A percentile compares a stretch with the other conserved stretches of the same genome.
Conservation (phyloP, 2,329 filamentous ascomycete genomes). For the Trichophyton equinum region DNA sequence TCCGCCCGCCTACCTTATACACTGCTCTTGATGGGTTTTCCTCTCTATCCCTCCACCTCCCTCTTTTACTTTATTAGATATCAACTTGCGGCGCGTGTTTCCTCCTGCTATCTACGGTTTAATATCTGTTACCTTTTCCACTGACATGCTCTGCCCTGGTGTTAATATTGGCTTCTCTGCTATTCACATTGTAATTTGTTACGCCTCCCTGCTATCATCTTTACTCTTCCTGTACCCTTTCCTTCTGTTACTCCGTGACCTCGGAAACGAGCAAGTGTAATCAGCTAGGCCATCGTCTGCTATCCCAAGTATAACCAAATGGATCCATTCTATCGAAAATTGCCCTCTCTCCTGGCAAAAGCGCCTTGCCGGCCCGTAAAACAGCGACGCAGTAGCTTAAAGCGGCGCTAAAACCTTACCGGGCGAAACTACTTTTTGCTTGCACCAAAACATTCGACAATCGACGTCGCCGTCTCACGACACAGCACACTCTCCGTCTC, state of each 20-base stretch:
- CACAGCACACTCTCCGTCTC: background rate
- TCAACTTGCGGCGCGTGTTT: conserved; percentile 2
- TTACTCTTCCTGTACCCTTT: background rate
- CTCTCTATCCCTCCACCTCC: conserved; percentile 13
- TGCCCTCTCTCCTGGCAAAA: background rate
- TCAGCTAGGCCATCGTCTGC: background rate
- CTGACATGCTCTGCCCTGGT: background rate
- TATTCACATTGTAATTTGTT: conserved; percentile 3
- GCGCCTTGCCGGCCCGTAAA: background rate
- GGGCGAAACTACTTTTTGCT: background rate
- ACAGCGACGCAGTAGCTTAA: background rate
- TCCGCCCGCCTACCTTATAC: background rate
- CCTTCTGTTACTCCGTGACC: background rate
- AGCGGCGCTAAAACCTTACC: conserved; percentile 11
- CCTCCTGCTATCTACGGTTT: conserved; percentile 3
- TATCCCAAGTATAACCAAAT: background rate
- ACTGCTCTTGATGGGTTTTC: conserved; percentile 1
- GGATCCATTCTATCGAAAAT: background rate
- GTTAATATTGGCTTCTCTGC: background rate
- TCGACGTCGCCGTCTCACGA: background rate
- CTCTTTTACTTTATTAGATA: conserved; percentile 16
- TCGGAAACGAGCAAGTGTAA: background rate
- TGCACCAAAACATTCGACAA: background rate
- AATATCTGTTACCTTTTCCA: background rate
- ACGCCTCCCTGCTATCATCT: background rate